phyloP scores from a whole-genome alignment of 2,329 filamentous ascomycete genomes.

The Fusarium nurragi region DNA sequence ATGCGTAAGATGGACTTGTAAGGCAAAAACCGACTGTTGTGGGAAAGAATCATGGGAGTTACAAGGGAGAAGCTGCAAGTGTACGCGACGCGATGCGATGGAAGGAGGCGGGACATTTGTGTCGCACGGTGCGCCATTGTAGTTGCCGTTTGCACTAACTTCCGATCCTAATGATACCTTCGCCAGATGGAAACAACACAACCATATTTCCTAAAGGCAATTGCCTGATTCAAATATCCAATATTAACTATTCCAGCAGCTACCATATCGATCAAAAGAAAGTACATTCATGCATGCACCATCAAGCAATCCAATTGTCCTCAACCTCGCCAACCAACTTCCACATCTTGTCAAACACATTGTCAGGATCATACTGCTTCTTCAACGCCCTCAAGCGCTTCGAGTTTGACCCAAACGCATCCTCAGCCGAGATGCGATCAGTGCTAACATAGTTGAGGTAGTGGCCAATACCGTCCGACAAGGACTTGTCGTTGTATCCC shows the following conservation, averaged over 20 bases:
- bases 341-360: conserved; percentile 40
- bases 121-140: conserved; percentile 15
- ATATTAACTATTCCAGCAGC: not conserved
- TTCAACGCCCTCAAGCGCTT: conserved; percentile 30
- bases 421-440: conserved; percentile 28
- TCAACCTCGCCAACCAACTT: conserved; percentile 34
- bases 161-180: not conserved
- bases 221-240: not conserved
- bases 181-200: not conserved
- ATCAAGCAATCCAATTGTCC: conserved; percentile 29
- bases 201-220: not conserved
- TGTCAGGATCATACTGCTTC: conserved; percentile 33
- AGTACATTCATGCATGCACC: not conserved
- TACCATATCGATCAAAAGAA: not conserved
- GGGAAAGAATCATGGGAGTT: not conserved
- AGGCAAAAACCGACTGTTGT: not conserved
- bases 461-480: conserved; percentile 31
- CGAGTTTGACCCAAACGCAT: conserved; percentile 33
- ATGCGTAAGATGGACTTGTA: not conserved
- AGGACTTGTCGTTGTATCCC: conserved; percentile 34
- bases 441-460: conserved; percentile 35
- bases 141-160: not conserved
- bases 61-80: conserved; percentile 6
- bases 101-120: not conserved
- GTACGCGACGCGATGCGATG: conserved; percentile 25